Base-by-base conservation (phyloP, 1,284 basidiomycete genomes). In the Melampsora occidentalis region DNA sequence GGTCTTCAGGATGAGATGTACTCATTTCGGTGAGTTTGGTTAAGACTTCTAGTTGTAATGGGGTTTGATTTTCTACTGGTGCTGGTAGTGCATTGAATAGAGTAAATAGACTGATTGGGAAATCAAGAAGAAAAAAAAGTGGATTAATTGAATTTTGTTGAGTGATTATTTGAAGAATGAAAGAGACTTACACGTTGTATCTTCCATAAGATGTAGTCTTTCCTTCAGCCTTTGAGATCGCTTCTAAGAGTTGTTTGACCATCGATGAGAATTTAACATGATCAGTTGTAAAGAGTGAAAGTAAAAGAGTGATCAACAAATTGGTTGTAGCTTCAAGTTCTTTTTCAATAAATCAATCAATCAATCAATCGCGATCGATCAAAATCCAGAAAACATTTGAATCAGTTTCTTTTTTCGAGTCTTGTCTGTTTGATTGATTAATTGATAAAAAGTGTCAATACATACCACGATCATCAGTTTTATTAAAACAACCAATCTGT, bases 301-400 rank as follows among this genome's bases (percentile, higher is more conserved):
- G 28, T 31, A 76, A 42, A 46, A 76, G 73, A 31, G 73, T 69
- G 42, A 76, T 49, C 14, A 76, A 61, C 18, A 76, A 59, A 20
- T 76, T 76, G 22, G 57, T 69, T 10, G 73, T 65, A 10, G 73
- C 73, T 46, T 76, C 73, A n/a, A 76, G 73, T 64, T 76, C 73
- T 76, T 12, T 39, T 53, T 20, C 25, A 53, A 53, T 20, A 2
- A 7, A n/a, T 12, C 51, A 25, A 25, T 25, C 25, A 25, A 25
- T 25, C 25, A 25, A 25, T 25, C 25, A 25, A 25, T 25, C 25
- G 25, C 51, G 51, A 25, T 53, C 20, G 25, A 53, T 6, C 18
- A 53, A 35, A 42, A 61, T 25, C 0, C 6, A 18, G 14, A 35
- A 48, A 35, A 76, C 20, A 20, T 48, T 16, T 35, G 0, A 22